These are phyloP conservation scores for Lotus japonicus DNA, from an alignment of 306 rosid genomes.

Conservation along the genomic window DNA sequence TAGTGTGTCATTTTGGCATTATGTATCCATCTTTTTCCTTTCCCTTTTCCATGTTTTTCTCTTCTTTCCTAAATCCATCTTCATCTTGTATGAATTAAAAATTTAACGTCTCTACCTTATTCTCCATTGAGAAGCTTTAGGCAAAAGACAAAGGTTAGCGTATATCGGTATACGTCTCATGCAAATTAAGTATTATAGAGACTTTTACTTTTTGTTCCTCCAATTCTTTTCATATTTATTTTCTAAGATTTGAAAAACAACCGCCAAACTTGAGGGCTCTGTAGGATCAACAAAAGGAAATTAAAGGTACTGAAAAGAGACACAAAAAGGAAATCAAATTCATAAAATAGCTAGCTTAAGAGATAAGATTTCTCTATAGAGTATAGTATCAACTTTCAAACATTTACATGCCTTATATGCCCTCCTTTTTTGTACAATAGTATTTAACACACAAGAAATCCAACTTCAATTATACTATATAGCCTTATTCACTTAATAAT, in stretches of 20 bases:
- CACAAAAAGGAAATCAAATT: not conserved
- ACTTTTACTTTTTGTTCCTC: slow-evolving; percentile 10
- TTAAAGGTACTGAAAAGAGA: not conserved
- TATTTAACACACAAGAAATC: not conserved
- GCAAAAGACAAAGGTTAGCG: slow-evolving; percentile 20
- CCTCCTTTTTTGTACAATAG: not conserved
- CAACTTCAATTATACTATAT: not conserved
- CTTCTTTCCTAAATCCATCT: slow-evolving; percentile 12
- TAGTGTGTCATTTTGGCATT: slow-evolving; percentile 32
- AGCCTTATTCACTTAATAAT: too few species aligned
- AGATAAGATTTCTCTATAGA: slow-evolving; percentile 17
- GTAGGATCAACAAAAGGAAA: slow-evolving; percentile 16
- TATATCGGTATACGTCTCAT: slow-evolving; percentile 5
- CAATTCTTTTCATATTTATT: too few species aligned
- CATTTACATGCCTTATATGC: not conserved
- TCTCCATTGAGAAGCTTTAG: slow-evolving; percentile 7
- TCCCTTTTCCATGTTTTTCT: not conserved
- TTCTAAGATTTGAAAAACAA: not conserved
- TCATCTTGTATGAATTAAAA: not conserved
- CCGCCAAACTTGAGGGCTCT: slow-evolving; percentile 6
- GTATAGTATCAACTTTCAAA: slow-evolving; percentile 14
- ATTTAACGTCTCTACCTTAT: too few species aligned
- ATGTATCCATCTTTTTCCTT: not conserved
- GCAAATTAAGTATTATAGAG: not conserved
- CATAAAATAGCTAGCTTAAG: slow-evolving; percentile 1